Conservation (phyloP, 495 filamentous ascomycete species). For the Stereocaulon alpinum region DNA sequence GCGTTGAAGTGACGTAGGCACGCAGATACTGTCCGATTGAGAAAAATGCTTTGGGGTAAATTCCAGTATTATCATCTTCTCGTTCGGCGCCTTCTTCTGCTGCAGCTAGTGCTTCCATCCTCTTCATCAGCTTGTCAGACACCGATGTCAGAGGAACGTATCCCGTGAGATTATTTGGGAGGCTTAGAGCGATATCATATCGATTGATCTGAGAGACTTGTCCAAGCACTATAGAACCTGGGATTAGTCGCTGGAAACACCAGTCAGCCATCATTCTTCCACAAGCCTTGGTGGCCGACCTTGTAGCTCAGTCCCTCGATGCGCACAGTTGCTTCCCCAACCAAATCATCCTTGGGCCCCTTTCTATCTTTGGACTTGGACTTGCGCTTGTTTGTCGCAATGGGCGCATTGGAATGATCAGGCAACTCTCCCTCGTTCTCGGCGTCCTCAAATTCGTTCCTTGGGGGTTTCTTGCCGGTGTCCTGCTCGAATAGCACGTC, state of each 20-base stretch:
- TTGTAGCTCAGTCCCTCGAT: constrained; percentile 87
- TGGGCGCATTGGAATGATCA: constrained; percentile 38
- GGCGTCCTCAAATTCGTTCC: constrained; percentile 32
- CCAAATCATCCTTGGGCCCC: constrained; percentile 35
- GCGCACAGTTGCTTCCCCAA: constrained; percentile 50
- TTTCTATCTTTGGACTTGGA: constrained; percentile 36
- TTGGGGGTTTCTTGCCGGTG: constrained; percentile 38
- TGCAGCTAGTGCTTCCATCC: constrained; percentile 52
- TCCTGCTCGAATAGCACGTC: constrained; percentile 91
- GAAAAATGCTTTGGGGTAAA: constrained; percentile 66
- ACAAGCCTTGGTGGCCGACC: constrained; percentile 36
- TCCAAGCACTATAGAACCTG: constrained; percentile 77
- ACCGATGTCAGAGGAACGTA: constrained; percentile 85
- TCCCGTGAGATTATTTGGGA: constrained; percentile 87
- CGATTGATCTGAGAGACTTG: constrained; percentile 73
- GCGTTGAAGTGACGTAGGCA: constrained; percentile 67
- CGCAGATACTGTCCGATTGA: constrained; percentile 80
- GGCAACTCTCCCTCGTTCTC: constrained; percentile 38
- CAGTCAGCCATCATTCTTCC: constrained; percentile 29
- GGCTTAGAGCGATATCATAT: constrained; percentile 64
- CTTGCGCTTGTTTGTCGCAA: constrained; percentile 40
- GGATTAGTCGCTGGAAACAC: constrained; percentile 54
- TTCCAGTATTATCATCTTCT: constrained; percentile 43
- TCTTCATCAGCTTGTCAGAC: constrained; percentile 60
- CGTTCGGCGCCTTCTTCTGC: constrained; percentile 46